phyloP scores from a whole-genome alignment of 352 stramenopile species.

The Globisporangium barbulae region DNA sequence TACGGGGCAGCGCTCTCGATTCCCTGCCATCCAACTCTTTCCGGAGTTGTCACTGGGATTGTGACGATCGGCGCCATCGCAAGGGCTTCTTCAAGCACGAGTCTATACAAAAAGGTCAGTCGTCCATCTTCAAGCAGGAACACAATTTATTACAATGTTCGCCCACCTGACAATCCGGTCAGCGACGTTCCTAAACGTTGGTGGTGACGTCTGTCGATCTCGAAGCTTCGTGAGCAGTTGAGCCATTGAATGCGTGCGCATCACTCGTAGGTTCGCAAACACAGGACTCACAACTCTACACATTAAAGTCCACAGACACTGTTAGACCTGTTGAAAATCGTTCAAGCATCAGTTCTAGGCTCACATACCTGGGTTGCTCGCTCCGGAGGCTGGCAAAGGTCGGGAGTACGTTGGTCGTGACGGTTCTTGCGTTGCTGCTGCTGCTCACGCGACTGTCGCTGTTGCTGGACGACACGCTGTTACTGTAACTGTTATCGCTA shows the following conservation, averaged over 20 bases:
- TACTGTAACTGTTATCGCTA: background rate
- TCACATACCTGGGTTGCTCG: background rate
- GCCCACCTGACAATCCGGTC: constrained; percentile 8
- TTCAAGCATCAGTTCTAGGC: background rate
- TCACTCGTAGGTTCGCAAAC: constrained; percentile 4
- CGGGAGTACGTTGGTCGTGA: background rate
- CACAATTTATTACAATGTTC: background rate
- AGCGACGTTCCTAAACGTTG: constrained; percentile 9
- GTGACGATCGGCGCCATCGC: constrained; percentile 1
- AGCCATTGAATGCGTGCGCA: background rate
- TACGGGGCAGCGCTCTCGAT: background rate
- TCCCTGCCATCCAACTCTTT: constrained; percentile 1
- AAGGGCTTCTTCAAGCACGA: constrained; percentile 14
- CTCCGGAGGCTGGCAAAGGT: constrained; percentile 1
- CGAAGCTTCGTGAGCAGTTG: constrained; percentile 15
- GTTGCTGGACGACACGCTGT: background rate
- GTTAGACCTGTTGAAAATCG: background rate
- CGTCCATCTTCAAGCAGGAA: background rate
- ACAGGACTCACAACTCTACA: background rate
- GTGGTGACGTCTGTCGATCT: constrained; percentile 7
- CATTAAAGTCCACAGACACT: background rate
- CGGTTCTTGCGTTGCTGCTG: background rate
- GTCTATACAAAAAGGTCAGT: background rate
- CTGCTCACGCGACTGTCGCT: background rate
- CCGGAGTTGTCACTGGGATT: constrained; percentile 5